Percentiles rank a stretch among this genome's conserved stretches.
These are phyloP conservation scores for Pisolithus microcarpus DNA, from an alignment of 768 basidiomycete genomes.

Conservation along the genomic window DNA sequence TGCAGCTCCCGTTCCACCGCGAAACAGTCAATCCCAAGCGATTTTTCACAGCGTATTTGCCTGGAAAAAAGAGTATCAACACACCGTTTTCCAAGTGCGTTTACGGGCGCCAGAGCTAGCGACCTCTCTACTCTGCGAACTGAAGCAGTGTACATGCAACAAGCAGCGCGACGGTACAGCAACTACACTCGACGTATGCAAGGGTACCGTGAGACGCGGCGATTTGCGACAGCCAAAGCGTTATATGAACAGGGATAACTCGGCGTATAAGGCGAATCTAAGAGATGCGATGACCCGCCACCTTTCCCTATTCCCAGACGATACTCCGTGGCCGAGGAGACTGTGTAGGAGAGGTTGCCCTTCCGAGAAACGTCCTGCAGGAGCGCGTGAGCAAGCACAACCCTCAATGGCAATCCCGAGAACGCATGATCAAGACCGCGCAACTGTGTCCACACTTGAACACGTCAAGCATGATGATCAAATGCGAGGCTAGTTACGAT, in stretches of 20 bases:
- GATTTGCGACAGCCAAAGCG: no score
- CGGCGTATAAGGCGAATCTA: neutral
- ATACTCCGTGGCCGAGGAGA: constrained; percentile 3
- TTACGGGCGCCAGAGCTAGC: no score
- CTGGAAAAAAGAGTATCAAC: no score
- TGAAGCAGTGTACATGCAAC: no score
- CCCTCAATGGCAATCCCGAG: constrained; percentile 9
- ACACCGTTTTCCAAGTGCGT: no score
- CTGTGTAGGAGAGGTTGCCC: constrained; percentile 18
- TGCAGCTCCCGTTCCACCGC: no score
- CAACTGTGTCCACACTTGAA: constrained; percentile 1
- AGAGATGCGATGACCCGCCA: neutral
- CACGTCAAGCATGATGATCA: constrained; percentile 6
- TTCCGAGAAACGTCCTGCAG: constrained; percentile 18
- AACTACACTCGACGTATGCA: no score
- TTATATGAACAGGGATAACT: neutral
- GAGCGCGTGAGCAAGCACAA: constrained; percentile 14
- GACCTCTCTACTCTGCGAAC: no score
- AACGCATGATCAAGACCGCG: constrained; percentile 8
- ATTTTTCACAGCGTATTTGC: no score
- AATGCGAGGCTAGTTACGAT: constrained; percentile 3
- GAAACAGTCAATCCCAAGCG: no score
- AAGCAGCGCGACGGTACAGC: no score
- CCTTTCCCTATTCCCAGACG: neutral
- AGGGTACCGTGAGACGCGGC: no score